Evolutionary conservation across 2,329 filamentous ascomycete genomes (phyloP).

Genomic region (Fusarium pseudograminearum): DNA sequence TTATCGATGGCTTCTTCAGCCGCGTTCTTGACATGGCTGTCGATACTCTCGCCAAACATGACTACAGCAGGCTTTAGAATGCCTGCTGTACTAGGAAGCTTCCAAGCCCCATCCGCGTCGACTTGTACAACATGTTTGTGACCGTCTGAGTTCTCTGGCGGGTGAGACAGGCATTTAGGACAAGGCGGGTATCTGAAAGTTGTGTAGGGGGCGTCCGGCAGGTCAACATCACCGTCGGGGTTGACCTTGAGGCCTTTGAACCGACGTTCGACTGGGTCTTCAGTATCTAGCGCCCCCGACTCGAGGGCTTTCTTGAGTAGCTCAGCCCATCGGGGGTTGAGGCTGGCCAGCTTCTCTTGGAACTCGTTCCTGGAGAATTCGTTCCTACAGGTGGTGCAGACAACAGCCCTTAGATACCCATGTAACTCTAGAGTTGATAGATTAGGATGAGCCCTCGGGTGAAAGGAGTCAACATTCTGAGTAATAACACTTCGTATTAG

Average conservation of each 20-base stretch:
- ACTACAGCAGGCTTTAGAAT: constrained; percentile 92
- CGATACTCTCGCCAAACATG: constrained; percentile 96
- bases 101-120: constrained; percentile 86
- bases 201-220: constrained; percentile 87
- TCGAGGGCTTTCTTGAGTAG: constrained; percentile 79
- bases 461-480: constrained; percentile 98
- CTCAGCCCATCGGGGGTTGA: constrained; percentile 88
- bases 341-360: constrained; percentile 77
- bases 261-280: constrained; percentile 77
- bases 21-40: constrained; percentile 73
- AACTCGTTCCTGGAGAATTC: constrained; percentile 79
- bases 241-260: constrained; percentile 83
- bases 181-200: constrained; percentile 94
- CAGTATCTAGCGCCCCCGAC: constrained; percentile 80
- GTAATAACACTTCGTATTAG: constrained; percentile 84
- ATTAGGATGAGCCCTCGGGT: constrained; percentile 78
- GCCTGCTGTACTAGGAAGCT: constrained; percentile 73
- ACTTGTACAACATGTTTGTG: constrained; percentile 71
- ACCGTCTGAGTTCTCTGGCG: constrained; percentile 68
- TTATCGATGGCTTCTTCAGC: constrained; percentile 85
- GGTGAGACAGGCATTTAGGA: constrained; percentile 77
- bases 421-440: constrained; percentile 87
- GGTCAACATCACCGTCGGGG: constrained; percentile 93
- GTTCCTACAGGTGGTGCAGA: constrained; percentile 82
- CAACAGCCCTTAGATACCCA: constrained; percentile 84